Evolutionary conservation across 1,139 yeast species (phyloP).

Genomic region (Sugiyamaella grinbergsii): DNA sequence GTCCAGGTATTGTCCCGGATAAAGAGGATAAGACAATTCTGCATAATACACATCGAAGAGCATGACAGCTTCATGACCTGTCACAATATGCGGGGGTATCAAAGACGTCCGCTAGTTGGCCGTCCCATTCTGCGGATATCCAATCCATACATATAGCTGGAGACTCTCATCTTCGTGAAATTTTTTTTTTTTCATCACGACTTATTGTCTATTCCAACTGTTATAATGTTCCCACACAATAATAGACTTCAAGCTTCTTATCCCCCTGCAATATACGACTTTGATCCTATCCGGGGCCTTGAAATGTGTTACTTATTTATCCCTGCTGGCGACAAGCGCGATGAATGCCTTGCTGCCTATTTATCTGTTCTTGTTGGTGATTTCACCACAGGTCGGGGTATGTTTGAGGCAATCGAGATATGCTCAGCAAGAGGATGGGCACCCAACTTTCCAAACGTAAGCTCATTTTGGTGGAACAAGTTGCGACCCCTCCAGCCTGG

Average conservation of each 20-base stretch:
- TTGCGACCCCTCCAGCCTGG: background rate
- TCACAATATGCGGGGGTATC: too few relatives aligned
- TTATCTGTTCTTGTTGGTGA: slow-evolving; percentile 5
- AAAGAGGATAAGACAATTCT: too few relatives aligned
- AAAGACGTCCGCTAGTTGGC: too few relatives aligned
- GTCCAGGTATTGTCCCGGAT: too few relatives aligned
- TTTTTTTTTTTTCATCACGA: too few relatives aligned
- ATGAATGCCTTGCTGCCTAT: slow-evolving; percentile 1
- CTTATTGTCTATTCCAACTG: too few relatives aligned
- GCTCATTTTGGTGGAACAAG: background rate
- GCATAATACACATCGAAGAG: too few relatives aligned
- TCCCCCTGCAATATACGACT: background rate
- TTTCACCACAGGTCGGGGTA: background rate
- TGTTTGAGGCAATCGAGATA: background rate
- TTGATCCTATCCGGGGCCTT: background rate
- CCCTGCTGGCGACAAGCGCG: slow-evolving; percentile 5
- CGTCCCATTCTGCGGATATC: too few relatives aligned
- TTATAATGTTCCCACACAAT: background rate
- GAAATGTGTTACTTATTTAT: background rate
- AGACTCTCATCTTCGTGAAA: too few relatives aligned
- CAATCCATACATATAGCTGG: too few relatives aligned
- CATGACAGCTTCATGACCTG: too few relatives aligned
- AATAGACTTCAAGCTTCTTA: background rate
- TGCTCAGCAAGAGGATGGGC: background rate
- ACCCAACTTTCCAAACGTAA: background rate